A percentile compares a stretch with the other conserved stretches of the same genome.
phyloP scores from a whole-genome alignment of 805 yeast species.

The Candida argentea region DNA sequence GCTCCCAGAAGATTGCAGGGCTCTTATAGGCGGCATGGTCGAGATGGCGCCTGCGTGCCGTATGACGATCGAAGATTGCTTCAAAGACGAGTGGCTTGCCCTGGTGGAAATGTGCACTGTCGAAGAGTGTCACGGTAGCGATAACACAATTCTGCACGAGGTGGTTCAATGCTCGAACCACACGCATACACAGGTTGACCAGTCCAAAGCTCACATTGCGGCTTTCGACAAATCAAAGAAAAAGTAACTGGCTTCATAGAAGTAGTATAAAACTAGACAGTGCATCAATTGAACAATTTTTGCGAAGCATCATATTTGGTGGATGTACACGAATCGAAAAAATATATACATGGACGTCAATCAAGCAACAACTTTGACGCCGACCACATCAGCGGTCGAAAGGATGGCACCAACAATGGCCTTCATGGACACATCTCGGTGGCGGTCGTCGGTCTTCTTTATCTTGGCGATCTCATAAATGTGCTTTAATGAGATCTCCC shows the following conservation, averaged over 20 bases:
- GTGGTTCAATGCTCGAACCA: slow-evolving; percentile 48
- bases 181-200: slow-evolving; percentile 81
- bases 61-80: slow-evolving; percentile 69
- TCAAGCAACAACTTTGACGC: slow-evolving; percentile 75
- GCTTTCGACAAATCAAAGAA: slow-evolving; percentile 78
- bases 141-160: slow-evolving; percentile 26
- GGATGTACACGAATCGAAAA: too few species aligned
- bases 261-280: too few species aligned
- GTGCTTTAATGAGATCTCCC: slow-evolving; percentile 70
- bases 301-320: too few species aligned
- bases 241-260: slow-evolving; percentile 18
- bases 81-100: slow-evolving; percentile 60
- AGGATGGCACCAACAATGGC: slow-evolving; percentile 74
- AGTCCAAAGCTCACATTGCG: slow-evolving; percentile 91
- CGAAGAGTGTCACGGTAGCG: slow-evolving; percentile 28
- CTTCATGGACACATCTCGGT: slow-evolving; percentile 57
- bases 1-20: slow-evolving; percentile 58
- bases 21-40: slow-evolving; percentile 66
- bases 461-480: slow-evolving; percentile 91
- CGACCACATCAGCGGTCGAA: slow-evolving; percentile 84
- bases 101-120: slow-evolving; percentile 63
- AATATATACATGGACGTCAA: too few species aligned
- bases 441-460: slow-evolving; percentile 78
- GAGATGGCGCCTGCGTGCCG: slow-evolving; percentile 81
- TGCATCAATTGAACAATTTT: too few species aligned